These are phyloP conservation scores for Leccinum idahoense DNA, from an alignment of 1,284 basidiomycete genomes.

Conservation along the genomic window DNA sequence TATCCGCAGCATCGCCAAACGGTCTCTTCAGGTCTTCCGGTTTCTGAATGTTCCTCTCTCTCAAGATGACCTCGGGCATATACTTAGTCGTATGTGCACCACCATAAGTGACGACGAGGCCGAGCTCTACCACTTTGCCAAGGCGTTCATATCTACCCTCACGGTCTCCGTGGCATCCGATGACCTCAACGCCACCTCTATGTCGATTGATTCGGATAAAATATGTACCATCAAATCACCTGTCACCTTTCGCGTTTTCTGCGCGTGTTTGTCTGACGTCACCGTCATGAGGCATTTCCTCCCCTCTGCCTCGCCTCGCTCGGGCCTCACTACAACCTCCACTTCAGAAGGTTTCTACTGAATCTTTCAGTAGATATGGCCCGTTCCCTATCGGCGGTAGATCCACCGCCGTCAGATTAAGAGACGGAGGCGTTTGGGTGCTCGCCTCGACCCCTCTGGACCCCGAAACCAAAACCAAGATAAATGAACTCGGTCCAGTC, in stretches of 20 bases:
- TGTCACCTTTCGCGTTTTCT: conserved; percentile 8
- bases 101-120: conserved; percentile 73
- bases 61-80: conserved; percentile 70
- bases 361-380: conserved; percentile 42
- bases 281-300: conserved; percentile 7
- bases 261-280: conserved; percentile 22
- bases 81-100: conserved; percentile 81
- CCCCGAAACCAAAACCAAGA: conserved; percentile 63
- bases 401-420: conserved; percentile 78
- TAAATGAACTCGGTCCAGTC: conserved; percentile 75
- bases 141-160: conserved; percentile 80
- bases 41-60: conserved; percentile 74
- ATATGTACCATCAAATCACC: conserved; percentile 1
- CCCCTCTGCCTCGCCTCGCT: conserved; percentile 10
- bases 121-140: conserved; percentile 76
- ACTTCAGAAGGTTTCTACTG: conserved; percentile 7
- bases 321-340: conserved; percentile 16
- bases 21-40: conserved; percentile 89
- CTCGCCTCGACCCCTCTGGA: conserved; percentile 82
- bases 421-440: conserved; percentile 74
- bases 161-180: conserved; percentile 59
- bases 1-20: conserved; percentile 81
- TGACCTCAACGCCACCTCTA: conserved; percentile 46
- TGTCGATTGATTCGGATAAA: not conserved
- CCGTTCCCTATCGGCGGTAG: conserved; percentile 74